Base-by-base conservation (phyloP, 2,329 filamentous ascomycete species). In the Harringtonia lauricola region DNA sequence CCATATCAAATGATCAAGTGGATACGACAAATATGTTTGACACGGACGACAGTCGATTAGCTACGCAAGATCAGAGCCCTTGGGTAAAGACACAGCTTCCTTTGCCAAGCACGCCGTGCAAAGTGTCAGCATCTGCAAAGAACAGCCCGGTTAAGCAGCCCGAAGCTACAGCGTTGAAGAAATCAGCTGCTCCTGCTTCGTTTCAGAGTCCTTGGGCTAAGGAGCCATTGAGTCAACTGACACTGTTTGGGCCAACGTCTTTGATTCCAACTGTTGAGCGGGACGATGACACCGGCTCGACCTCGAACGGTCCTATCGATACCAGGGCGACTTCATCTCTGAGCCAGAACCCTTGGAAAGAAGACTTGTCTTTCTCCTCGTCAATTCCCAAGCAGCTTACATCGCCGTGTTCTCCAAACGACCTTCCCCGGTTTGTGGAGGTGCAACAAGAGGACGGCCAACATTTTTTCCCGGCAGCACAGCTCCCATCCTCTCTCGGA, bases 21-120 rank as follows among this genome's bases (percentile, higher is more conserved):
- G n/a, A n/a, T n/a, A n/a, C n/a, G n/a, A n/a, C n/a, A n/a, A n/a
- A n/a, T 8, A 28, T 35, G 8, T 17, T n/a, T 2, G 36, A 30
- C 8, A 29, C 26, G n/a, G 29, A 17, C 2, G 18, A 33, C 12
- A 36, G 28, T 9, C 41, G 49, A 3, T 21, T 52, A 12, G 48
- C 40, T 0, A 53, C 50, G 10, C 50, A 51, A 18, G 47, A 51
- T 9, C 51, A 53, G 17, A 53, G 51, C 29, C 49, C 51, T 7
- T 52, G 48, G 47, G 34, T 19, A 6, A 39, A 42, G 30, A 30
- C 34, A 5, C 37, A 36, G 12, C 9, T 19, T 3, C 14, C 18
- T 13, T 6, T 33, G 28, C 29, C 34, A 8, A 22, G 19, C 18
- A 43, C 35, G 7, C 19, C 41, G 13, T 19, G 12, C 12, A 31